Percentiles rank a stretch among this genome's conserved stretches.
phyloP scores from a whole-genome alignment of 306 rosid species.

The Delonix regia region DNA sequence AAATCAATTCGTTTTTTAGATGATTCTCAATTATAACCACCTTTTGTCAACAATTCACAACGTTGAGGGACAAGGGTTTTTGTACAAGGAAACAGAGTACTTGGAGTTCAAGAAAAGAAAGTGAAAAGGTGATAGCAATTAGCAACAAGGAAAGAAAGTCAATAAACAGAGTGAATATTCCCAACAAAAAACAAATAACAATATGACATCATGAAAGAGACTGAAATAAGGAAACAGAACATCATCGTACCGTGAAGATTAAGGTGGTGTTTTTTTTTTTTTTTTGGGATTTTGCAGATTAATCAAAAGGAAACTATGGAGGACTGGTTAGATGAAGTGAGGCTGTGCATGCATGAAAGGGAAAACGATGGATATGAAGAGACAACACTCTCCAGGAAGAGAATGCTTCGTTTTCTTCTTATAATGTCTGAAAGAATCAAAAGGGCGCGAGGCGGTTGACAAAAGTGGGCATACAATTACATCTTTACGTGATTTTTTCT shows the following conservation, averaged over 20 bases:
- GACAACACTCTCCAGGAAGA: background rate
- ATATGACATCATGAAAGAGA: slow-evolving; percentile 1
- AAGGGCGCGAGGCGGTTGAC: background rate
- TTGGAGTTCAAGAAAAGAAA: slow-evolving; percentile 51
- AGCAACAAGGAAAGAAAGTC: slow-evolving; percentile 27
- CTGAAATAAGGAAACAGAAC: background rate
- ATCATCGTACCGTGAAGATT: slow-evolving; percentile 2
- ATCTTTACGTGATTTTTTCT: background rate
- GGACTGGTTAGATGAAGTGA: background rate
- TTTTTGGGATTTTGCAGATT: background rate
- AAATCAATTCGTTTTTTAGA: too few relatives aligned
- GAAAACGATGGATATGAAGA: background rate
- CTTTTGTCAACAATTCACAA: too few relatives aligned
- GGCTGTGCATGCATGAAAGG: background rate
- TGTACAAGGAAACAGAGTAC: slow-evolving; percentile 25
- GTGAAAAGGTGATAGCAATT: background rate
- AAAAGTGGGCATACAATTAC: background rate
- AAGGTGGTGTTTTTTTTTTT: too few relatives aligned
- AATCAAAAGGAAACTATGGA: background rate
- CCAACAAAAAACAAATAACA: background rate
- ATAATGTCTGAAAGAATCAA: background rate
- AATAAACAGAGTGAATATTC: background rate
- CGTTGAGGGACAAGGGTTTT: background rate
- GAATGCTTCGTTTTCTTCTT: background rate
- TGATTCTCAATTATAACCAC: too few relatives aligned